Evolutionary conservation across 257 asterid species (phyloP), one percentile per base, ranked within the genome.

Genomic region (Primulina huaijiensis): DNA sequence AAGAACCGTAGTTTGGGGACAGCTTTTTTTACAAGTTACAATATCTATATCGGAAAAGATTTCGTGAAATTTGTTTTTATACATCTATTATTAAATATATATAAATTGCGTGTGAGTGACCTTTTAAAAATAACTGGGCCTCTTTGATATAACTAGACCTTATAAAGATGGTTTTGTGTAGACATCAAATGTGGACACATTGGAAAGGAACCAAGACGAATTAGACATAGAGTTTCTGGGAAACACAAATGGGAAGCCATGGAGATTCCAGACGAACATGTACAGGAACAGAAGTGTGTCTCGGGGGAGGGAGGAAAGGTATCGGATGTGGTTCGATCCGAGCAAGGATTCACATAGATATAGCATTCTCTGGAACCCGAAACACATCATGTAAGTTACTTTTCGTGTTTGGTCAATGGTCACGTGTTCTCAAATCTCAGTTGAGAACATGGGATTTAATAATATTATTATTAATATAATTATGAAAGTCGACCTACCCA

Each of bases 251-350:
- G 97, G 96, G 12, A 81, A 80, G 29, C 90, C 97, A 35, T 93
- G 97, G 99, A 85, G 96, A 69, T 90, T 90, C 68, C 99, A 93
- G 60, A 90, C 97, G 1, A 93, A 93, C 73, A 40, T 89, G 87
- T 93, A 93, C 16, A 97, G 99, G 1, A 87, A 86, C 60, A 97
- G 98, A 53, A 92, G 98, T 60, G 78, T 85, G 16, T 84, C 92
- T 0, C 89, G 97, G 1, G 98, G 98, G 4, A 83, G 97, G 69
- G 98, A 92, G 78, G 98, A 92, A 84, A 79, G 98, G 75, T 92
- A 90, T 72, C 77, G 88, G 19, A 52, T 92, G 72, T 92, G 98
- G 98, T 92, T 88, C 65, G 98, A 92, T 67, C 97, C 98, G 3
- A 83, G 83, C 79, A 84, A 65, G 23, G 90, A 77, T 60, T 78